Percentiles rank a stretch among this genome's conserved stretches.
These are phyloP conservation scores for Bacidia gigantensis DNA, from an alignment of 495 filamentous ascomycete genomes.

Conservation along the genomic window DNA sequence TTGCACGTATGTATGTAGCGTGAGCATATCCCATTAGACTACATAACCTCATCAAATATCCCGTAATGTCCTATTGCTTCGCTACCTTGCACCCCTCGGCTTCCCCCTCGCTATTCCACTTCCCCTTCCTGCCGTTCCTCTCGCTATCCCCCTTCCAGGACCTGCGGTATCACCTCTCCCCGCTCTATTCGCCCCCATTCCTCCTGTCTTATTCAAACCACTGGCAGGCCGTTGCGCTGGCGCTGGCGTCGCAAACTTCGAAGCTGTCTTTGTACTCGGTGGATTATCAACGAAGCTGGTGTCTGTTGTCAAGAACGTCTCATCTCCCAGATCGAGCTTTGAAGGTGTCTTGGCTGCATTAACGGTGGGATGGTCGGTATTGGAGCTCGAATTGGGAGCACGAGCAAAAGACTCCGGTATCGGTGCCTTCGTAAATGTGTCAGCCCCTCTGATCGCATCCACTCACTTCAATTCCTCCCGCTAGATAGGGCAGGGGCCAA, in stretches of 20 bases:
- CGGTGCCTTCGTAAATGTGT: constrained; percentile 34
- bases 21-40: not conserved
- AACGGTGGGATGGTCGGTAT: not conserved
- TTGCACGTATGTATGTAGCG: not conserved
- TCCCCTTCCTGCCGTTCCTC: constrained; percentile 14
- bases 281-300: constrained; percentile 90
- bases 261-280: constrained; percentile 51
- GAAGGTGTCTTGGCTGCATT: constrained; percentile 5
- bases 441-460: too few species aligned
- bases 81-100: constrained; percentile 18
- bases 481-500: not conserved
- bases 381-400: constrained; percentile 26
- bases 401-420: constrained; percentile 61
- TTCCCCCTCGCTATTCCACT: constrained; percentile 36
- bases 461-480: not conserved
- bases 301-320: constrained; percentile 92
- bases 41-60: not conserved
- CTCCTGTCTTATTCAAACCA: constrained; percentile 23
- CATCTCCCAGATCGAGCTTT: constrained; percentile 41
- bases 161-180: constrained; percentile 26
- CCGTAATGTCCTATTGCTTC: not conserved
- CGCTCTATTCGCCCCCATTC: constrained; percentile 23
- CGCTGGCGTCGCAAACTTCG: constrained; percentile 47
- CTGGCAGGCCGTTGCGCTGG: constrained; percentile 25
- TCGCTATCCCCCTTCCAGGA: constrained; percentile 18